Conservation (phyloP, 345 rosid species). For the Arabidopsis suecica region DNA sequence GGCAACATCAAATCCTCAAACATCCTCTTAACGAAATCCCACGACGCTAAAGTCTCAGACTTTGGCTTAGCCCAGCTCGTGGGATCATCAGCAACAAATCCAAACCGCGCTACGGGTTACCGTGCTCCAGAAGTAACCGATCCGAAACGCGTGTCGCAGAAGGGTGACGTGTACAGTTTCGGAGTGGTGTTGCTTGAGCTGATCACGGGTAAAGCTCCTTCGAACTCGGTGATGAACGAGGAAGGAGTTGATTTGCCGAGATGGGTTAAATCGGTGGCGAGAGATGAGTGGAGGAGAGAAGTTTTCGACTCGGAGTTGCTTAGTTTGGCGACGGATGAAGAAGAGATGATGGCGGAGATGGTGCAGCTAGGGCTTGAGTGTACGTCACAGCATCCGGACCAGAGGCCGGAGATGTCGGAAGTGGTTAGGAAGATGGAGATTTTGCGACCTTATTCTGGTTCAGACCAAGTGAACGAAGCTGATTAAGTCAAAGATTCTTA, state of each 20-base stretch:
- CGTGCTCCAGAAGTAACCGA: conserved; percentile 88
- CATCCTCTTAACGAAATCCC: conserved; percentile 68
- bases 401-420: conserved; percentile 66
- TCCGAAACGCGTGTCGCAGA: conserved; percentile 66
- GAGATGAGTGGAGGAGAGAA: conserved; percentile 71
- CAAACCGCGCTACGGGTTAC: conserved; percentile 75
- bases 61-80: conserved; percentile 78
- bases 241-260: conserved; percentile 85
- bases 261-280: conserved; percentile 81
- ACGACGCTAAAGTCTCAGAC: conserved; percentile 76
- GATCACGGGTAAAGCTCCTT: conserved; percentile 84
- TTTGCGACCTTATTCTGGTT: conserved; percentile 22
- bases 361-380: conserved; percentile 72
- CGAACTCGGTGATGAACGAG: conserved; percentile 62
- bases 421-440: conserved; percentile 50
- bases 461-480: conserved; percentile 37
- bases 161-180: conserved; percentile 84
- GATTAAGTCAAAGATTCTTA: conserved; percentile 25
- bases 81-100: conserved; percentile 58
- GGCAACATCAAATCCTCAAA: conserved; percentile 94
- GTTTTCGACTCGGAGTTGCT: conserved; percentile 75
- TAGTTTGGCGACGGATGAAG: conserved; percentile 55
- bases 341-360: conserved; percentile 73
- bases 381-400: conserved; percentile 69
- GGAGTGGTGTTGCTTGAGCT: conserved; percentile 83